Conservation (phyloP, 2,329 filamentous ascomycete genomes). For the Monilinia fructigena region DNA sequence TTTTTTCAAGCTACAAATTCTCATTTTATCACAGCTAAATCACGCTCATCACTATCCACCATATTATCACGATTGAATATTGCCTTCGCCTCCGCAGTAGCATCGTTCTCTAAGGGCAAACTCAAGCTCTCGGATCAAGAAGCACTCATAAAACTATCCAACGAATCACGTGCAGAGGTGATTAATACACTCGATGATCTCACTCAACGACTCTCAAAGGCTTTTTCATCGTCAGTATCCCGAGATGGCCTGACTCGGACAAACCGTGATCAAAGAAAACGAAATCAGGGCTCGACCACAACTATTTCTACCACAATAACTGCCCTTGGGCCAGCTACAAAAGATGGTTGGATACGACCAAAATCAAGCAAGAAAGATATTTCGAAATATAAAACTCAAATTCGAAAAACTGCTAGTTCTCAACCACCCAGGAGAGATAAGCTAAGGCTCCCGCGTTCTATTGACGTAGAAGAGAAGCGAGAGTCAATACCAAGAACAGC, state of each 20-base stretch:
- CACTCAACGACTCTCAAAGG: constrained; percentile 42
- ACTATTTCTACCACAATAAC: constrained; percentile 15
- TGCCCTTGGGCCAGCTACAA: constrained; percentile 32
- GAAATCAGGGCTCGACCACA: neutral
- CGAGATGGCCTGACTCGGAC: neutral
- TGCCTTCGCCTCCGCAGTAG: constrained; percentile 45
- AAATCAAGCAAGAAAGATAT: constrained; percentile 10
- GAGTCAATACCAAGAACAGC: neutral
- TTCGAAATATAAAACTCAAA: constrained; percentile 18
- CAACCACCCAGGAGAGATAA: neutral
- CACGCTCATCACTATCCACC: constrained; percentile 34
- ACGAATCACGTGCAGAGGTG: constrained; percentile 49
- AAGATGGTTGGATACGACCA: constrained; percentile 31
- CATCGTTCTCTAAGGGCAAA: constrained; percentile 41
- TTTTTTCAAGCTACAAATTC: constrained; percentile 1
- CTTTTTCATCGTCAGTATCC: constrained; percentile 26
- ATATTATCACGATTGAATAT: constrained; percentile 47
- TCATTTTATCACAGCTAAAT: constrained; percentile 31
- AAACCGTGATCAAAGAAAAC: neutral
- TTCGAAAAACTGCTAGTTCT: neutral
- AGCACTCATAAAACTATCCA: constrained; percentile 49
- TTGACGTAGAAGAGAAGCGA: neutral
- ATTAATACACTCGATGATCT: constrained; percentile 51
- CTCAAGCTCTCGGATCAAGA: constrained; percentile 46
- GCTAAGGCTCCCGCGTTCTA: neutral